These are phyloP conservation scores for Raffaelea ambrosiae DNA, from an alignment of 2,329 filamentous ascomycete genomes.

Conservation along the genomic window DNA sequence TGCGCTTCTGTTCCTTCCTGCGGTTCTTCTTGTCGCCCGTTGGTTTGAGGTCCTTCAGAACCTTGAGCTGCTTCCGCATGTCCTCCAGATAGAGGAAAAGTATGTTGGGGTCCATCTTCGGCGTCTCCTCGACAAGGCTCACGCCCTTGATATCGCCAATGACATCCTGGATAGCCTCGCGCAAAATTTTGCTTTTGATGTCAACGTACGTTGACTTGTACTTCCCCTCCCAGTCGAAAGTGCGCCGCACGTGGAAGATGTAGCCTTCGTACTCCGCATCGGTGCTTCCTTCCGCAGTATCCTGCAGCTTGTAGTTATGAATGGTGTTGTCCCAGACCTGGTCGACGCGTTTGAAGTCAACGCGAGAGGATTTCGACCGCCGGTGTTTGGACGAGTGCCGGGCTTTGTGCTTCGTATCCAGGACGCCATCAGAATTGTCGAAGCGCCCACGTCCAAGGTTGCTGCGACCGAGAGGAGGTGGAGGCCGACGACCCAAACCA, in stretches of 20 bases:
- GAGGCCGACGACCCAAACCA: no score
- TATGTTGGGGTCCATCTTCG: slow-evolving; percentile 63
- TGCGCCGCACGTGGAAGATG: slow-evolving; percentile 73
- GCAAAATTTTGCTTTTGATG: slow-evolving; percentile 74
- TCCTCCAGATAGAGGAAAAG: slow-evolving; percentile 73
- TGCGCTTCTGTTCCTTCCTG: slow-evolving; percentile 51
- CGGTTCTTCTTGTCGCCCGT: slow-evolving; percentile 44
- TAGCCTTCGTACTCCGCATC: slow-evolving; percentile 64
- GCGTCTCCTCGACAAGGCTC: slow-evolving; percentile 71
- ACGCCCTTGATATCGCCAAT: slow-evolving; percentile 72
- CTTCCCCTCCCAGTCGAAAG: slow-evolving; percentile 78
- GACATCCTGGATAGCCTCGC: slow-evolving; percentile 60
- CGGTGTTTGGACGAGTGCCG: neutral
- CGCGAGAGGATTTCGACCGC: slow-evolving; percentile 11
- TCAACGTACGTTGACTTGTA: slow-evolving; percentile 66
- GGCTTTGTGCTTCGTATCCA: neutral
- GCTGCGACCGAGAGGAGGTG: no score
- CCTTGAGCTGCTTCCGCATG: slow-evolving; percentile 54
- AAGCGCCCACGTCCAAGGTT: no score
- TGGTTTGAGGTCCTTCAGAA: slow-evolving; percentile 50
- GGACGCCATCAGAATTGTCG: neutral
- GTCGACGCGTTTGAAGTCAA: slow-evolving; percentile 44
- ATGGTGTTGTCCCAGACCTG: slow-evolving; percentile 43
- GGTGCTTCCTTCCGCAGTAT: slow-evolving; percentile 36
- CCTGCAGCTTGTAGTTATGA: slow-evolving; percentile 45